Conservation (phyloP, 192 early-diverging fungal genomes). For the Cetraspora pellucida region DNA sequence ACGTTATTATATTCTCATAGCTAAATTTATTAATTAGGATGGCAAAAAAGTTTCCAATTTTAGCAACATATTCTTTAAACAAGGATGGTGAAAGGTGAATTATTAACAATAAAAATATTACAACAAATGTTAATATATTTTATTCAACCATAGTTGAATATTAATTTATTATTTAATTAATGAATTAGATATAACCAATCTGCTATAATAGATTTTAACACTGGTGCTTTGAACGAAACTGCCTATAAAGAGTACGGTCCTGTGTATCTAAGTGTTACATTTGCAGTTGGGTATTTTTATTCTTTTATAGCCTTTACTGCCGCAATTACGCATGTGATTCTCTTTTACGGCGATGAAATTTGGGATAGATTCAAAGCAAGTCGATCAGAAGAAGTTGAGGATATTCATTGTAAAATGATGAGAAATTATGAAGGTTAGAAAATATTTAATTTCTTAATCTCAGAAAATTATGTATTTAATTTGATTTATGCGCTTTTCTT, state of each 20-base stretch:
- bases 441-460: neutral
- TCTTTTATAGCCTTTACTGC: constrained; percentile 58
- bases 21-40: neutral
- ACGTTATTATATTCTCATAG: neutral
- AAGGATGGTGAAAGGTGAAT: constrained; percentile 20
- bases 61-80: constrained; percentile 22
- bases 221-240: constrained; percentile 45
- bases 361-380: constrained; percentile 36
- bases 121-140: neutral
- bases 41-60: constrained; percentile 20
- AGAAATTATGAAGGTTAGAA: constrained; percentile 35
- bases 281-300: constrained; percentile 51
- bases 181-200: constrained; percentile 51
- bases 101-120: neutral
- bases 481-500: neutral
- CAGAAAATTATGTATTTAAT: neutral
- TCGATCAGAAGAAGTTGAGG: constrained; percentile 34
- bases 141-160: too few relatives aligned
- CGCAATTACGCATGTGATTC: constrained; percentile 57
- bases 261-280: constrained; percentile 52
- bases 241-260: constrained; percentile 52
- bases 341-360: constrained; percentile 67
- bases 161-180: neutral
- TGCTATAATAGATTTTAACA: constrained; percentile 44
- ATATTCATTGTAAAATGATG: constrained; percentile 50